A percentile compares a stretch with the other conserved stretches of the same genome.
Evolutionary conservation across 2,329 filamentous ascomycete genomes (phyloP).

Genomic region (Fusarium zealandicum): DNA sequence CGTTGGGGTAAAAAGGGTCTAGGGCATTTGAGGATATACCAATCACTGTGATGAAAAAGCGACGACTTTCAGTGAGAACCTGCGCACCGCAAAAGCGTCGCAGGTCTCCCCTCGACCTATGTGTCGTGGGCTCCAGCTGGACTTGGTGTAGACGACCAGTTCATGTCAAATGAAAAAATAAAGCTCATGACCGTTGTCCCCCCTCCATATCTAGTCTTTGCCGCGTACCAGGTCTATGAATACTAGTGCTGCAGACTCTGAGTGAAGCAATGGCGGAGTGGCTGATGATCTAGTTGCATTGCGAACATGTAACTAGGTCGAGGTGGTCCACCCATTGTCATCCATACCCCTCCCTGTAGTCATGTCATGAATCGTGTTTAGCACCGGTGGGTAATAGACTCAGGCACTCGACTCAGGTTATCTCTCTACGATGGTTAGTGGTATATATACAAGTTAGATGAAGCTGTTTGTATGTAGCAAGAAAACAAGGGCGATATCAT

Average conservation of each 20-base stretch:
- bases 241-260: not conserved
- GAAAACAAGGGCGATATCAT: no score
- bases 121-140: constrained; percentile 38
- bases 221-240: not conserved
- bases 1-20: constrained; percentile 53
- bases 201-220: constrained; percentile 32
- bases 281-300: no score
- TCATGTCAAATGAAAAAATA: constrained; percentile 47
- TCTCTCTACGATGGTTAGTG: no score
- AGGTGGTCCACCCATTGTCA: no score
- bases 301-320: no score
- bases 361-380: no score
- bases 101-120: constrained; percentile 38
- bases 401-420: no score
- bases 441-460: no score
- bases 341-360: no score
- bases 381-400: no score
- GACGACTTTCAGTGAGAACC: constrained; percentile 40
- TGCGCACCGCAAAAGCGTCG: constrained; percentile 18
- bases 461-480: no score
- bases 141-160: constrained; percentile 35
- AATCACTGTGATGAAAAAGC: constrained; percentile 47
- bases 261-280: no score
- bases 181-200: constrained; percentile 48
- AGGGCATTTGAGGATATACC: constrained; percentile 49